Evolutionary conservation across 768 basidiomycete genomes (phyloP).

Genomic region (Psilocybe azurescens): DNA sequence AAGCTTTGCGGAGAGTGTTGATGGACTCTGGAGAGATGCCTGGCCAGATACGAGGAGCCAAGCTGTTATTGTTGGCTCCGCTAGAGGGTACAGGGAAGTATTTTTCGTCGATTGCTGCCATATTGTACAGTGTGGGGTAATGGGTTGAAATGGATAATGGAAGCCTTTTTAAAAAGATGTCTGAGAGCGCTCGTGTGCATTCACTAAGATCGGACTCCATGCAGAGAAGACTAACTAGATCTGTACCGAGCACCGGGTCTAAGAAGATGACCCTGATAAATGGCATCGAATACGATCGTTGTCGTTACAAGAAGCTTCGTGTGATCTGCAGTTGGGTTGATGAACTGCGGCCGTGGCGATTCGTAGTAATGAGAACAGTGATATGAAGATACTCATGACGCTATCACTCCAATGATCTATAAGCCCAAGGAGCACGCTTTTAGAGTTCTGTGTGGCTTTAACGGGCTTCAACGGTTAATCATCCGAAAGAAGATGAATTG

Average conservation of each 20-base stretch:
- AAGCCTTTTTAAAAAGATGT: no score
- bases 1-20: constrained; percentile 28
- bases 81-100: neutral
- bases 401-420: neutral
- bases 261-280: neutral
- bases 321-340: neutral
- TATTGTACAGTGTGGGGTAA: neutral
- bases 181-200: neutral
- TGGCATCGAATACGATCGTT: neutral
- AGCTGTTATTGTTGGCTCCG: no score
- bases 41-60: constrained; percentile 21
- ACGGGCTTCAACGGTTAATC: no score
- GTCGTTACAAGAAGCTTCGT: neutral
- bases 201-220: neutral
- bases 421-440: neutral
- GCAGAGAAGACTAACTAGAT: neutral
- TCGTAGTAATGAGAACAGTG: neutral
- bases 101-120: neutral
- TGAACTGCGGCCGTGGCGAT: neutral
- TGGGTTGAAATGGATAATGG: no score
- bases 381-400: neutral
- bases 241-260: neutral
- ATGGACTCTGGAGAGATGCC: constrained; percentile 32
- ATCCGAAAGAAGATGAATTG: no score
- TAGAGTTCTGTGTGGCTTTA: neutral